phyloP scores from a whole-genome alignment of 2,329 filamentous ascomycete species.

The Colletotrichum chlorophyti region DNA sequence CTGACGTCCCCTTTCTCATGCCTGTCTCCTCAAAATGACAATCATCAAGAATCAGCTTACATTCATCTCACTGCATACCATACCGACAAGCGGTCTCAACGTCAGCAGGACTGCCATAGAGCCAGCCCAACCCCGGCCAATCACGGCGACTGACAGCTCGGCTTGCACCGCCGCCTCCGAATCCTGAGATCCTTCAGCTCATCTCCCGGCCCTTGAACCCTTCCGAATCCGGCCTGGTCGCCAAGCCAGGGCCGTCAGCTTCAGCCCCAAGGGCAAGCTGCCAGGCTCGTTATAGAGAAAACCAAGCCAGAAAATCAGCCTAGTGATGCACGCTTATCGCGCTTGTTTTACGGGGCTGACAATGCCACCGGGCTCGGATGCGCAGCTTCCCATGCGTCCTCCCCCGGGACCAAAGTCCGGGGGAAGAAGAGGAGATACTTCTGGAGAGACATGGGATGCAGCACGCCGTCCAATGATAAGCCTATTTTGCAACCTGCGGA shows the following conservation, averaged over 20 bases:
- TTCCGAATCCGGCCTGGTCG: neutral
- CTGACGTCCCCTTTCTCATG: neutral
- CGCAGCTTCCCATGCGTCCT: neutral
- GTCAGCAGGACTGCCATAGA: neutral
- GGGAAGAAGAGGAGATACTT: neutral
- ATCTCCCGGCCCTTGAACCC: neutral
- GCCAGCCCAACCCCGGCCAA: no score
- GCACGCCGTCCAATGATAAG: neutral
- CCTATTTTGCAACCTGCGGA: neutral
- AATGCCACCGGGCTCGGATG: neutral
- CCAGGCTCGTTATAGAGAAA: neutral
- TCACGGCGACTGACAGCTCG: conserved; percentile 11
- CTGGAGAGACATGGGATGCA: neutral
- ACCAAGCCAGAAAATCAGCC: conserved; percentile 9
- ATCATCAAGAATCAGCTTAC: conserved; percentile 21
- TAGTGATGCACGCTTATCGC: neutral
- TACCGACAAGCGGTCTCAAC: neutral
- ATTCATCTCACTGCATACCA: neutral
- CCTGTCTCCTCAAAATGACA: neutral
- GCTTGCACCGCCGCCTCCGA: conserved; percentile 17
- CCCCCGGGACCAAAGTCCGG: neutral
- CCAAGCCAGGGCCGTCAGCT: neutral
- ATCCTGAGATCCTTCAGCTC: neutral
- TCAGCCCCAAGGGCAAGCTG: conserved; percentile 8
- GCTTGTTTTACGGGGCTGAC: neutral